Evolutionary conservation across 176 grass and related monocot species (phyloP).

Genomic region (Carex pumila): DNA sequence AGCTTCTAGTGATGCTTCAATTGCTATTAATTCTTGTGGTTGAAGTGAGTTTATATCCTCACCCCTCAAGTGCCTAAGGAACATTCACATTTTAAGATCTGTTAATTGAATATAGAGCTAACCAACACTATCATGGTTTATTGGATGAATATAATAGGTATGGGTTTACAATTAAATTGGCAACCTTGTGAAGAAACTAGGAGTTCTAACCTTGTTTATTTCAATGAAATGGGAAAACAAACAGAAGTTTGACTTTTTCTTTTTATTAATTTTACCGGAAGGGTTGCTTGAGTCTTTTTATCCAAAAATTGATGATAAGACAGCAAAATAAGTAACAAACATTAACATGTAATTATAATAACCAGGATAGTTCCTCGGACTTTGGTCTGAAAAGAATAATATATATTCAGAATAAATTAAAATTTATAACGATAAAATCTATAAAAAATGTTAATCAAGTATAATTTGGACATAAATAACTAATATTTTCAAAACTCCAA

Average conservation of each 20-base stretch:
- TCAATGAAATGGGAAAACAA: neutral
- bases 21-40: slow-evolving; percentile 77
- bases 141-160: neutral
- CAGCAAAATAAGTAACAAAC: neutral
- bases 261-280: neutral
- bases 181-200: neutral
- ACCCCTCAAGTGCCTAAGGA: slow-evolving; percentile 70
- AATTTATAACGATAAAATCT: too few species aligned
- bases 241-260: neutral
- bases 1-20: slow-evolving; percentile 73
- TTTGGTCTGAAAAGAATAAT: too few species aligned
- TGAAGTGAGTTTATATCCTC: slow-evolving; percentile 91
- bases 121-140: neutral
- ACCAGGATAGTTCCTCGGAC: too few species aligned
- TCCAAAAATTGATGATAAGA: neutral
- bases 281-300: neutral
- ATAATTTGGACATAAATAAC: too few species aligned
- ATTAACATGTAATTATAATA: neutral
- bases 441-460: too few species aligned
- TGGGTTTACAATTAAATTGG: neutral
- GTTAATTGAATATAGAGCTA: neutral
- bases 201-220: neutral
- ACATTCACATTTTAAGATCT: neutral
- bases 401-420: too few species aligned
- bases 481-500: too few species aligned